A percentile compares a stretch with the other conserved stretches of the same genome.
Evolutionary conservation across 352 stramenopile species (phyloP).

Genomic region (Globisporangium abappressorium): DNA sequence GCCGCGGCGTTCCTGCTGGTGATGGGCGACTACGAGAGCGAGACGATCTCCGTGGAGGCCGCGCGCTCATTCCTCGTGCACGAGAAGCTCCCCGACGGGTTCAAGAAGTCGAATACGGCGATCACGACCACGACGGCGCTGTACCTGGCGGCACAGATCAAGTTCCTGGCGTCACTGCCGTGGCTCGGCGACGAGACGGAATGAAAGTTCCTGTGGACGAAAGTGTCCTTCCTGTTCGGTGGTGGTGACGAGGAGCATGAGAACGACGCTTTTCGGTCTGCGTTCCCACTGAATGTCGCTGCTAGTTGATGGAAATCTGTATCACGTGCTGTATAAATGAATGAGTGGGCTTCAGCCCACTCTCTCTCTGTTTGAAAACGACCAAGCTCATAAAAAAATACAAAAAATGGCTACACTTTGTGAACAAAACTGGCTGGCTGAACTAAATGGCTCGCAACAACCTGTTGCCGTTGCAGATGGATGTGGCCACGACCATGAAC

Average conservation of each 20-base stretch:
- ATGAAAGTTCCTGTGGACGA: constrained; percentile 6
- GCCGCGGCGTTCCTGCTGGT: constrained; percentile 42
- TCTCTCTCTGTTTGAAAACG: background rate
- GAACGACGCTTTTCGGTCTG: constrained; percentile 4
- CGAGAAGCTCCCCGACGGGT: constrained; percentile 49
- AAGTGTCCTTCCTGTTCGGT: constrained; percentile 5
- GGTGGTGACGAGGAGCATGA: background rate
- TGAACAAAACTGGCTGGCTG: background rate
- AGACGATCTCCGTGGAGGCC: constrained; percentile 37
- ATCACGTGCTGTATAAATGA: background rate
- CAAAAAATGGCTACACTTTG: background rate
- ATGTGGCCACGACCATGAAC: constrained; percentile 72
- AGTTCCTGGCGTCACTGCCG: constrained; percentile 25
- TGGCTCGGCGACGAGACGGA: background rate
- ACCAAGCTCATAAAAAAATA: background rate
- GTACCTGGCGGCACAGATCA: constrained; percentile 42
- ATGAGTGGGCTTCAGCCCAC: background rate
- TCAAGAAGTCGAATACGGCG: constrained; percentile 26
- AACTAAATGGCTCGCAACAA: constrained; percentile 55
- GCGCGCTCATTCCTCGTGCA: constrained; percentile 46
- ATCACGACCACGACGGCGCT: constrained; percentile 33
- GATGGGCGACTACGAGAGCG: constrained; percentile 36
- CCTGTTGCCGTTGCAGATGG: constrained; percentile 69
- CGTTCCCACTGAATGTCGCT: constrained; percentile 8
- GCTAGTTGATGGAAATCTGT: background rate